Evolutionary conservation across 768 basidiomycete species (phyloP), one percentile per base, ranked within the genome.

Genomic region (Suillus subalutaceus): DNA sequence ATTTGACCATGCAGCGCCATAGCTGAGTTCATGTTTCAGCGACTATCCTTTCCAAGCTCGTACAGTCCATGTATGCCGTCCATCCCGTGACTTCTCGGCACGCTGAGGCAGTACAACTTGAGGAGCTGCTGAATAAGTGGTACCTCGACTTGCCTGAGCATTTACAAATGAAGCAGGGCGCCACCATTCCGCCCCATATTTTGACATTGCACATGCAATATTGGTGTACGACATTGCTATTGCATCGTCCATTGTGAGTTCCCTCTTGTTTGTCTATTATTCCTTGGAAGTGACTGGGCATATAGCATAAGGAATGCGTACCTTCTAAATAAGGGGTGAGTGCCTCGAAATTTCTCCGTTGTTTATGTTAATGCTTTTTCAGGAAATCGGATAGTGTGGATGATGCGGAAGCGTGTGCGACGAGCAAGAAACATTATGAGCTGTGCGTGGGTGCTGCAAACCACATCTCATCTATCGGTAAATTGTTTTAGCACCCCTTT

Each of bases 201-300:
- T 77, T 93, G 64, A 90, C 89, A 48, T 78, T 94, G 60, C 92
- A 93, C 72, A 90, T 93, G 91, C 90, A 92, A 71, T 93, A 93
- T 72, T 94, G 92, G 92, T 91, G 90, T 72, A 86, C 90, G 13
- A 86, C 89, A 30, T 74, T 94, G 40, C 73, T 94, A 37, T 77
- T 93, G 60, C 91, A 93, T 74, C 85, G 92, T 20, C 92, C 92
- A 13, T 93, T 93, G 91, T 92, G 74, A 79, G 90, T 81, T 30
- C 43, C 65, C 15, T 23, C 26, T 62, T 7, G 32, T 61, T 50
- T 72, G n/a, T 73, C 23, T 16, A 7, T 35, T 23, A 56, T 56
- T 37, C 18, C 20, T 23, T 43, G 30, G 26, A 60, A 60, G 10
- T 60, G 30, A 60, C 26, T 43, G 6, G 4, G 8, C 6, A 55